phyloP scores from a whole-genome alignment of 2,329 filamentous ascomycete genomes.

The Monilinia polystroma region DNA sequence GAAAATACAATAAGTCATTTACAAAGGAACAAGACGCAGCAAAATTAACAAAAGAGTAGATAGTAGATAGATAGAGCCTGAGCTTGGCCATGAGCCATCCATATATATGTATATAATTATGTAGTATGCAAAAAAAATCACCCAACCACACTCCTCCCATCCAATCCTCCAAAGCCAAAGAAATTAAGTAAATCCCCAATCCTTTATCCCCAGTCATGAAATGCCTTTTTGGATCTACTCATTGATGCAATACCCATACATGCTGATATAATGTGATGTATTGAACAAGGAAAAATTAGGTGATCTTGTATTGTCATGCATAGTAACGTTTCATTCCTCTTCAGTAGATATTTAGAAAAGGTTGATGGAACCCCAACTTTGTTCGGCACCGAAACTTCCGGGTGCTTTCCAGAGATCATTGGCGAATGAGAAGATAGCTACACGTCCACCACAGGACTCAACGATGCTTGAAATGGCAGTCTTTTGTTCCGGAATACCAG shows the following conservation, averaged over 20 bases:
- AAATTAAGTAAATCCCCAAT: not conserved
- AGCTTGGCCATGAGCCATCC: not conserved
- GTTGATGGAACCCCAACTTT: slow-evolving; percentile 64
- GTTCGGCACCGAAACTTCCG: slow-evolving; percentile 71
- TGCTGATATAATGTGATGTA: slow-evolving; percentile 4
- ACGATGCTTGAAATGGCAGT: slow-evolving; percentile 71
- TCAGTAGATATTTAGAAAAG: slow-evolving; percentile 16
- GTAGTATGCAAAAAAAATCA: not conserved
- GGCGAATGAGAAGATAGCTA: slow-evolving; percentile 78
- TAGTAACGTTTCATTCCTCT: not conserved
- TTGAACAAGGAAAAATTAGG: slow-evolving; percentile 7
- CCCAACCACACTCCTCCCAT: not conserved
- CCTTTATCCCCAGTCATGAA: not conserved
- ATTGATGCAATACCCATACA: not conserved
- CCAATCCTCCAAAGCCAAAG: not conserved
- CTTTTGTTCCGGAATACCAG: slow-evolving; percentile 65
- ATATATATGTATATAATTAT: not conserved
- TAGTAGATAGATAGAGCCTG: not conserved
- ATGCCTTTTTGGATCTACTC: not conserved
- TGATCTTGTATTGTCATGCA: slow-evolving; percentile 4
- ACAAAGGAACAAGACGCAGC: not conserved
- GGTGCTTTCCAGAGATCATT: slow-evolving; percentile 80
- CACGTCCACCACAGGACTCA: slow-evolving; percentile 61
- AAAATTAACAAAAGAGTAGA: not conserved
- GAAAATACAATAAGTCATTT: not conserved